A percentile compares a stretch with the other conserved stretches of the same genome.
Conservation (phyloP, 1,139 yeast species). For the Wickerhamomyces sp. region DNA sequence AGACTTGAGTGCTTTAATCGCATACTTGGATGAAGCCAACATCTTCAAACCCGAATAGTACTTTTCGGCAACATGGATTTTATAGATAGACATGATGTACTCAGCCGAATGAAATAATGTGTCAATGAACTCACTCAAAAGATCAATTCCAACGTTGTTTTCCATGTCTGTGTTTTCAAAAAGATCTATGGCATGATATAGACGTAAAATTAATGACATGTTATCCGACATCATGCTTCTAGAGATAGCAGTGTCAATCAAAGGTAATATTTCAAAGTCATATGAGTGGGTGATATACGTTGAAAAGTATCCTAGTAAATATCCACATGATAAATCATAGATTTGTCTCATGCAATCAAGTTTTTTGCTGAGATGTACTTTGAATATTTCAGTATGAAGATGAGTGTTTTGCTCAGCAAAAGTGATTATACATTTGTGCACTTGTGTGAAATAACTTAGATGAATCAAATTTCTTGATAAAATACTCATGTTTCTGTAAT, state of each 20-base stretch:
- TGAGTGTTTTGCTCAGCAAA: slow-evolving; percentile 4
- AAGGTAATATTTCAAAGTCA: slow-evolving; percentile 1
- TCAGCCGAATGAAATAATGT: neutral
- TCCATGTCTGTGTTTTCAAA: neutral
- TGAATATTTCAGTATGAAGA: slow-evolving; percentile 1
- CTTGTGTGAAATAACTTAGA: neutral
- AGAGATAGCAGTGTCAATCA: neutral
- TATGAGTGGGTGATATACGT: neutral
- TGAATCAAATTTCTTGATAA: neutral
- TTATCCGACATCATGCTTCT: neutral
- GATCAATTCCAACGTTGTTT: neutral
- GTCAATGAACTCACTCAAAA: neutral
- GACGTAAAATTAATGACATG: neutral
- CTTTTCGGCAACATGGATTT: neutral
- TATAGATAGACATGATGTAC: neutral
- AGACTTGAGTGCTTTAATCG: neutral
- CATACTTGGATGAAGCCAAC: slow-evolving; percentile 2
- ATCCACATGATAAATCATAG: slow-evolving; percentile 2
- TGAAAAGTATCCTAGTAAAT: neutral
- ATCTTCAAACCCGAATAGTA: slow-evolving; percentile 4
- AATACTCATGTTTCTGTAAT: slow-evolving; percentile 1
- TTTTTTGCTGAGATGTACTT: neutral
- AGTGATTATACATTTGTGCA: neutral
- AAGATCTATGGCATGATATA: slow-evolving; percentile 6
- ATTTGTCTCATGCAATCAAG: neutral